Conservation (phyloP, 2,329 filamentous ascomycete species). For the Cordyceps cicadae region DNA sequence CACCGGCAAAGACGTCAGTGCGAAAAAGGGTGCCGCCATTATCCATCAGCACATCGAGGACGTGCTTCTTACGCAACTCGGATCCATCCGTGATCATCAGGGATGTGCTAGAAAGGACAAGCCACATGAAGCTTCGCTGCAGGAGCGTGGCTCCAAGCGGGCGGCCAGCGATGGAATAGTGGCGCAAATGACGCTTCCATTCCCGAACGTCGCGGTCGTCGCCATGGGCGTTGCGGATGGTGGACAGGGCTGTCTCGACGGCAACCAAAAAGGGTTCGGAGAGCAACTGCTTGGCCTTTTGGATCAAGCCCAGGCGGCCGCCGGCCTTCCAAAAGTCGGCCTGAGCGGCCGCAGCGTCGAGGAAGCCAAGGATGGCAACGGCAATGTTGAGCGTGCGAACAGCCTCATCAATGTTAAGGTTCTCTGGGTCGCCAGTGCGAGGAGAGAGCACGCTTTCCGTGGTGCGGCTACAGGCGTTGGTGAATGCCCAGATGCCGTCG, state of each 20-base stretch:
- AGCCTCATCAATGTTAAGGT: slow-evolving; percentile 56
- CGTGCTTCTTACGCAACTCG: slow-evolving; percentile 51
- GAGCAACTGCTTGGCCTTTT: slow-evolving; percentile 62
- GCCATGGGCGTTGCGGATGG: slow-evolving; percentile 70
- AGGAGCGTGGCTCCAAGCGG: slow-evolving; percentile 87
- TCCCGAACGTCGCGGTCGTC: slow-evolving; percentile 61
- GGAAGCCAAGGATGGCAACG: slow-evolving; percentile 81
- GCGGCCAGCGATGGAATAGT: slow-evolving; percentile 70
- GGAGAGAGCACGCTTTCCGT: slow-evolving; percentile 47
- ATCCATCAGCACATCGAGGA: slow-evolving; percentile 66
- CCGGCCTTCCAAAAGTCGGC: slow-evolving; percentile 72
- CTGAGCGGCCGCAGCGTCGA: slow-evolving; percentile 72
- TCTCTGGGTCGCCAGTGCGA: slow-evolving; percentile 47
- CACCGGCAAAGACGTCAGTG: slow-evolving; percentile 28
- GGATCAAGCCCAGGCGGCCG: slow-evolving; percentile 65
- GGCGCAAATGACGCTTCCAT: slow-evolving; percentile 79
- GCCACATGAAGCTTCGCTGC: slow-evolving; percentile 78
- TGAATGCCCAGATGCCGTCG: slow-evolving; percentile 60
- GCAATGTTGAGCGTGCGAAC: slow-evolving; percentile 66
- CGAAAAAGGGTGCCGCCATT: slow-evolving; percentile 32
- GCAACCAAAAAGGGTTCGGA: slow-evolving; percentile 79
- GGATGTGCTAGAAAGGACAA: slow-evolving; percentile 71
- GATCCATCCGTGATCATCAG: slow-evolving; percentile 58
- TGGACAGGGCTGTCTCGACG: slow-evolving; percentile 83
- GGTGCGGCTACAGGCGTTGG: slow-evolving; percentile 60